phyloP scores from a whole-genome alignment of 179 eudicot species.

The Vitellaria paradoxa region DNA sequence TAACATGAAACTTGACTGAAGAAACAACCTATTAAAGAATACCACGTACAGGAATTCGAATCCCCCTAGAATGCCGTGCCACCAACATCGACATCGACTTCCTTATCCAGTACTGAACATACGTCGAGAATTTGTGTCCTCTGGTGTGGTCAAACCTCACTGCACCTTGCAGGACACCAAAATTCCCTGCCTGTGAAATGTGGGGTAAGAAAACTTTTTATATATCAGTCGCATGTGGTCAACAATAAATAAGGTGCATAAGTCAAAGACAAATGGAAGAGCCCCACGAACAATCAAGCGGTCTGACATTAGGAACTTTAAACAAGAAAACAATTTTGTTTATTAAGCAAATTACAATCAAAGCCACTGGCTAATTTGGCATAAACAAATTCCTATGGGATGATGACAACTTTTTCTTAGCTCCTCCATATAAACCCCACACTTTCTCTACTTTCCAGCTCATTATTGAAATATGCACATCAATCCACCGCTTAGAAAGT shows the following conservation, averaged over 20 bases:
- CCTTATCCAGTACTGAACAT: conserved; percentile 86
- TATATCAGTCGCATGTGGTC: not conserved
- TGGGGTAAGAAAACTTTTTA: not conserved
- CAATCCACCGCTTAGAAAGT: too few relatives aligned
- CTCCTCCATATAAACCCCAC: too few relatives aligned
- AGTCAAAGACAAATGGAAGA: too few relatives aligned
- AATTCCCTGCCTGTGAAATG: conserved; percentile 64
- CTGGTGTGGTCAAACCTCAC: conserved; percentile 79
- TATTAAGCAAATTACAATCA: too few relatives aligned
- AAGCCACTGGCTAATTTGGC: too few relatives aligned
- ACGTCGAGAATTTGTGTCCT: conserved; percentile 83
- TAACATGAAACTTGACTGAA: not conserved
- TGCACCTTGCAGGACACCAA: conserved; percentile 87
- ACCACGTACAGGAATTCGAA: conserved; percentile 64
- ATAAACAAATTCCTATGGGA: too few relatives aligned
- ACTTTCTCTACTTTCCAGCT: too few relatives aligned
- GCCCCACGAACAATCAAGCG: too few relatives aligned
- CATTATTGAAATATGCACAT: too few relatives aligned
- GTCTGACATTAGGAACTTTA: too few relatives aligned
- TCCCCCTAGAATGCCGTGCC: conserved; percentile 70
- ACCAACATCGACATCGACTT: conserved; percentile 72
- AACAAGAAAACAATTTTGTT: too few relatives aligned
- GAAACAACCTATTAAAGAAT: not conserved
- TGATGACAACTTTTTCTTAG: too few relatives aligned
- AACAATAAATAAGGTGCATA: not conserved